A percentile compares a stretch with the other conserved stretches of the same genome.
Conservation (phyloP, 768 basidiomycete species). For the Tephrocybe sp. region DNA sequence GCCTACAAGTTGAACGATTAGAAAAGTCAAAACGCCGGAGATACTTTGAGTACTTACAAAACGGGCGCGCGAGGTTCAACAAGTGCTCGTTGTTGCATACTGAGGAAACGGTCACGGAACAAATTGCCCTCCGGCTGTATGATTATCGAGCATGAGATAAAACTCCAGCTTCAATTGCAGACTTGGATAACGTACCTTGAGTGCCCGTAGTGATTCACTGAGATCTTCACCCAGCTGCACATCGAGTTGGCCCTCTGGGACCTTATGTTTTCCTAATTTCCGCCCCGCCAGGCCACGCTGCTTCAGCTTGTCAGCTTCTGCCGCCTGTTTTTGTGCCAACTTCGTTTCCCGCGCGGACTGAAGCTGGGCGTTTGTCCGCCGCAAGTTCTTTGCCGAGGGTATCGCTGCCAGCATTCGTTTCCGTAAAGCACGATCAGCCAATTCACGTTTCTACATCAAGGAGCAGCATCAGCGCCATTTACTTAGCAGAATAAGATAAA, state of each 20-base stretch:
- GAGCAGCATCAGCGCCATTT: not conserved
- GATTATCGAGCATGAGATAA: not conserved
- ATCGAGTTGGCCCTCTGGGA: conserved; percentile 64
- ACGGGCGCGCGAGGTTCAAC: conserved; percentile 85
- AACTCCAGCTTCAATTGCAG: not conserved
- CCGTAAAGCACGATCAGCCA: conserved; percentile 54
- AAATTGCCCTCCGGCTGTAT: conserved; percentile 88
- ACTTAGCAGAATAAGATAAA: not conserved
- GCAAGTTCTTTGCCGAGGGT: conserved; percentile 49
- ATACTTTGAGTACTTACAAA: conserved; percentile 43
- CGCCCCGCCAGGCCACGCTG: conserved; percentile 66
- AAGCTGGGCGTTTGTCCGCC: conserved; percentile 35
- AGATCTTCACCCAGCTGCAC: conserved; percentile 92
- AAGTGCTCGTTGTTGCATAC: conserved; percentile 83
- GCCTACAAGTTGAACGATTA: conserved; percentile 28
- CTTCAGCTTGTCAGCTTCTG: conserved; percentile 47
- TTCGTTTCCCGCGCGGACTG: conserved; percentile 39
- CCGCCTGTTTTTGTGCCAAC: conserved; percentile 38
- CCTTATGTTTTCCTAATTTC: conserved; percentile 76
- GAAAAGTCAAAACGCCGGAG: not conserved
- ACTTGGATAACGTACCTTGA: conserved; percentile 62
- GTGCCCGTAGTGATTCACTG: conserved; percentile 73
- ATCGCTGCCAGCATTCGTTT: conserved; percentile 65
- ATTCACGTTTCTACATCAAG: conserved; percentile 52
- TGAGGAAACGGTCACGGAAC: conserved; percentile 85